Base-by-base conservation (phyloP, 2,329 filamentous ascomycete species). In the Alternaria infectoria region DNA sequence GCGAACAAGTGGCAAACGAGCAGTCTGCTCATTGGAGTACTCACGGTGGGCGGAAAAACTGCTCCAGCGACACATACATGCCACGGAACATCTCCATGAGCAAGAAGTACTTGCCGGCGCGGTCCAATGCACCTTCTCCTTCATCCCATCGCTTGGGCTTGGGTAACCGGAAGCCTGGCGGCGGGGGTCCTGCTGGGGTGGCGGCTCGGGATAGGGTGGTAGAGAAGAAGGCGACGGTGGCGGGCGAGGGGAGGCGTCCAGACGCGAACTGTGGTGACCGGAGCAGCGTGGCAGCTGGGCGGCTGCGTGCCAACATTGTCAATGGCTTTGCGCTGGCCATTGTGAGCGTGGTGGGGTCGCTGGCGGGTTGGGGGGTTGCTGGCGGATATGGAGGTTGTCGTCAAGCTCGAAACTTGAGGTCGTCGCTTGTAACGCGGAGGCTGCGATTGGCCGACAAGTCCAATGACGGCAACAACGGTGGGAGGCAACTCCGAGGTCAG, bases 11-110 rank as follows among this genome's bases (percentile, higher is more conserved):
- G 60, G 32, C 61, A 46, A 43, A 62, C 50, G n/a, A 28, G 3
- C 11, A 58, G 63, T 55, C 64, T 58, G 58, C 50, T 65, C 63
- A 70, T 69, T 65, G 64, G 57, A 52, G 56, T 62, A 93, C 93
- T 87, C 87, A 98, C 92, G 96, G 94, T 83, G 95, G 93, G 82
- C 96, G 87, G 86, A 99, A 98, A 88, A 91, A 99, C 86, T 99
- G 95, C 88, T 99, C 96, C 79, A 99, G 80, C 82, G 96, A 89
- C 72, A 99, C 90, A 79, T 97, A 99, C 96, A 99, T 98, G 82
- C 96, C 96, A 78, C 96, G 90, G 81, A 93, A 87, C 91, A 98
- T 96, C 87, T 99, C 96, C 57, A 92, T 90, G 86, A 98, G 85
- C 79, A 99, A 87, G 84, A 99, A 99, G 86, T 93, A 98, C 80